Conservation (phyloP, 1,284 basidiomycete genomes). For the Termitomyces sp. region DNA sequence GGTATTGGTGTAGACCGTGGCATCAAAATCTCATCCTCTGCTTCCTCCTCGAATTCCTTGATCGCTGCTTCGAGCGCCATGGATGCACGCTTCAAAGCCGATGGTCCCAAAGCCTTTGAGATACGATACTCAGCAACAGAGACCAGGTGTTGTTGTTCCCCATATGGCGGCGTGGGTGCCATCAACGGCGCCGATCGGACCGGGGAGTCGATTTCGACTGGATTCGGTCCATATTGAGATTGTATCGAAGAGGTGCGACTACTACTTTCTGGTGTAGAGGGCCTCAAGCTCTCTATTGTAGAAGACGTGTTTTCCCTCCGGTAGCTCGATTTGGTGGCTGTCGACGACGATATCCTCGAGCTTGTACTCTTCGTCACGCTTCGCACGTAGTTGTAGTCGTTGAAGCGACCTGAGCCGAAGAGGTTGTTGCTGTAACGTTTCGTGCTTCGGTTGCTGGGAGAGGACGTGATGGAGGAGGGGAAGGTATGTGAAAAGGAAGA, state of each 20-base stretch:
- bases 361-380: conserved; percentile 42
- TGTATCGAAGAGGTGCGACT: conserved; percentile 35
- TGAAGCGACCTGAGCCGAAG: conserved; percentile 71
- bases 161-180: conserved; percentile 26
- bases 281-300: conserved; percentile 40
- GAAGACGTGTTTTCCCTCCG: conserved; percentile 35
- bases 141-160: conserved; percentile 28
- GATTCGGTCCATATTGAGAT: conserved; percentile 41
- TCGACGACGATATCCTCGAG: conserved; percentile 45
- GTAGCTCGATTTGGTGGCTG: conserved; percentile 41
- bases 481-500: conserved; percentile 19
- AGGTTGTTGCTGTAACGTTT: conserved; percentile 80
- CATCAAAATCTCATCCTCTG: conserved; percentile 68
- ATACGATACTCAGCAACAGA: conserved; percentile 41
- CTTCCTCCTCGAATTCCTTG: conserved; percentile 64
- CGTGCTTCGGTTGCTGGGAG: conserved; percentile 38
- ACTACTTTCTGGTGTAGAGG: conserved; percentile 50
- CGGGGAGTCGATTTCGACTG: conserved; percentile 29
- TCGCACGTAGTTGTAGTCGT: conserved; percentile 67
- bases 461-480: conserved; percentile 39
- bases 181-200: conserved; percentile 37
- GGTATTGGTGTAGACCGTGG: conserved; percentile 53
- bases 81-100: conserved; percentile 59
- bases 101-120: conserved; percentile 46
- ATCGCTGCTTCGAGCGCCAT: conserved; percentile 69